Evolutionary conservation across 805 yeast species (phyloP).

Genomic region (Metschnikowia gelsemii): DNA sequence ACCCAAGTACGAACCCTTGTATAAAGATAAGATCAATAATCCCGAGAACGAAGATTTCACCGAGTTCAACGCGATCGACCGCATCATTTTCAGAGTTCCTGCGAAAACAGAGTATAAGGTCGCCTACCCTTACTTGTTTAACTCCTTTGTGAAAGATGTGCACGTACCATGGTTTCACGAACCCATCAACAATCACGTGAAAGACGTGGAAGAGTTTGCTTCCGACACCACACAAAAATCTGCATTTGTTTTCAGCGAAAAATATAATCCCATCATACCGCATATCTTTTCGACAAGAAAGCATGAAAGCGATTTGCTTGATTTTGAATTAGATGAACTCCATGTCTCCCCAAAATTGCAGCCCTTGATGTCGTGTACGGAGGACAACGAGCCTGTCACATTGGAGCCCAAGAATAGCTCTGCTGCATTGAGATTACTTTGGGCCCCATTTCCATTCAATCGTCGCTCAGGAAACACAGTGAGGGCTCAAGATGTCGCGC

Average conservation of each 20-base stretch:
- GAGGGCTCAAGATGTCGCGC: slow-evolving; percentile 87
- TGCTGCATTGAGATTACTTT: slow-evolving; percentile 62
- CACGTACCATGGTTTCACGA: slow-evolving; percentile 61
- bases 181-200: slow-evolving; percentile 53
- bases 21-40: slow-evolving; percentile 55
- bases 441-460: slow-evolving; percentile 86
- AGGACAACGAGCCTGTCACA: slow-evolving; percentile 10
- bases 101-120: slow-evolving; percentile 80
- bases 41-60: slow-evolving; percentile 73
- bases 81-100: slow-evolving; percentile 77
- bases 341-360: slow-evolving; percentile 43
- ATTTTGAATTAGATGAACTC: slow-evolving; percentile 14
- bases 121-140: slow-evolving; percentile 83
- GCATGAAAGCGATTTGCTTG: slow-evolving; percentile 27
- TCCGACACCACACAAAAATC: slow-evolving; percentile 25
- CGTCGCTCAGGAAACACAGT: slow-evolving; percentile 66
- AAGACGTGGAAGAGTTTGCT: slow-evolving; percentile 36
- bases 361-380: slow-evolving; percentile 47
- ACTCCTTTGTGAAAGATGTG: slow-evolving; percentile 70
- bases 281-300: slow-evolving; percentile 16
- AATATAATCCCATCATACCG: slow-evolving; percentile 53
- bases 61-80: slow-evolving; percentile 86
- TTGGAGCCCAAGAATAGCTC: slow-evolving; percentile 43
- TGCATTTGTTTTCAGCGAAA: slow-evolving; percentile 55
- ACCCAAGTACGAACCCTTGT: slow-evolving; percentile 89